A percentile compares a stretch with the other conserved stretches of the same genome.
Conservation (phyloP, 2,329 filamentous ascomycete genomes). For the Fusarium anthophilum region DNA sequence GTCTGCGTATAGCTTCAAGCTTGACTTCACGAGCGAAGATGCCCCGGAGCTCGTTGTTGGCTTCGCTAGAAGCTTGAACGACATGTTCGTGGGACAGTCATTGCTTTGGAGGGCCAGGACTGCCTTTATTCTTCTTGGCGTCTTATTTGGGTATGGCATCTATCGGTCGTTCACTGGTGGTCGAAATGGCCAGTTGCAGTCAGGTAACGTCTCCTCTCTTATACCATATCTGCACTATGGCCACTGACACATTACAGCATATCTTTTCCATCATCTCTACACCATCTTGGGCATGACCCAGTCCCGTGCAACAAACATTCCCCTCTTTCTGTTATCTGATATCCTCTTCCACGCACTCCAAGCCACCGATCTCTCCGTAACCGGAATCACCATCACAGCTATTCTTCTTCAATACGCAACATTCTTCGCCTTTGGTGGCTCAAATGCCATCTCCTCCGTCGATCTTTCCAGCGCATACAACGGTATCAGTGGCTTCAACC, state of each 20-base stretch:
- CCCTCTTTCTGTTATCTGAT: constrained; percentile 81
- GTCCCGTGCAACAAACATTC: constrained; percentile 84
- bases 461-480: constrained; percentile 97
- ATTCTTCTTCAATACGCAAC: constrained; percentile 82
- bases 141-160: constrained; percentile 51
- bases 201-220: constrained; percentile 39
- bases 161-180: constrained; percentile 50
- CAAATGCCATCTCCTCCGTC: constrained; percentile 95
- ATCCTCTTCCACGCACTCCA: constrained; percentile 63
- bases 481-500: constrained; percentile 82
- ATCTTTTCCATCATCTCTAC: constrained; percentile 74
- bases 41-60: constrained; percentile 80
- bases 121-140: constrained; percentile 59
- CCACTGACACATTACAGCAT: constrained; percentile 38
- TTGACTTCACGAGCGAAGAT: constrained; percentile 87
- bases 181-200: constrained; percentile 36
- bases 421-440: constrained; percentile 91
- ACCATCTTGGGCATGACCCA: constrained; percentile 87
- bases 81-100: constrained; percentile 53
- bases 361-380: constrained; percentile 56
- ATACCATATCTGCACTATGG: neutral
- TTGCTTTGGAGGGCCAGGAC: constrained; percentile 60
- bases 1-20: constrained; percentile 82
- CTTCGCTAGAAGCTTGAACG: constrained; percentile 52
- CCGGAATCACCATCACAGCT: constrained; percentile 73